Conservation (phyloP, 495 filamentous ascomycete species). For the Aspergillus sclerotiicarbonarius region DNA sequence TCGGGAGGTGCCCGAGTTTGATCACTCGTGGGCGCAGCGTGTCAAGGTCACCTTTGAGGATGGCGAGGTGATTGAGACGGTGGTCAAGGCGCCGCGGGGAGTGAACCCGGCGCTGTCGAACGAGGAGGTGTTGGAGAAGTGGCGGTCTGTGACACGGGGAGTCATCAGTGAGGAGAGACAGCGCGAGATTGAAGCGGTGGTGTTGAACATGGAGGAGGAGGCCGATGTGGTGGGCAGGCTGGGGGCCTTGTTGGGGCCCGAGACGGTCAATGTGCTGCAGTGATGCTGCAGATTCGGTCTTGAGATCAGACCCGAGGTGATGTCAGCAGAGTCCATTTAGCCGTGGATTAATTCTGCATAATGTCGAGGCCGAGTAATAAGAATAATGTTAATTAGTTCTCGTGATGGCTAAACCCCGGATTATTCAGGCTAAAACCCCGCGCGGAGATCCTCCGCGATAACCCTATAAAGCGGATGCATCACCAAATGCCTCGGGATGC, state of each 20-base stretch:
- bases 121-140: constrained; percentile 37
- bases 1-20: constrained; percentile 21
- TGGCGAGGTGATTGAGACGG: constrained; percentile 15
- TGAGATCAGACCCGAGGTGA: no score
- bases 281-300: background rate
- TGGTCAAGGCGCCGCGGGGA: constrained; percentile 23
- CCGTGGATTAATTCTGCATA: background rate
- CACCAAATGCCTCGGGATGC: no score
- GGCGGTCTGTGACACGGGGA: constrained; percentile 22
- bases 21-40: background rate
- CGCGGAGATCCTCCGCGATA: background rate
- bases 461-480: no score
- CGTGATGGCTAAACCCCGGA: background rate
- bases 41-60: constrained; percentile 8
- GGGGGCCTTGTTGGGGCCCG: background rate
- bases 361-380: background rate
- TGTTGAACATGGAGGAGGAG: constrained; percentile 24
- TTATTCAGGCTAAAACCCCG: background rate
- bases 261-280: background rate
- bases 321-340: no score
- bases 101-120: constrained; percentile 30
- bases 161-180: constrained; percentile 24
- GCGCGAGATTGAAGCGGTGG: constrained; percentile 30
- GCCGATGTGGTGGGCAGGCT: constrained; percentile 10
- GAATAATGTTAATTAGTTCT: no score